These are phyloP conservation scores for Venturia carpophila DNA, from an alignment of 2,329 filamentous ascomycete species.

Conservation along the genomic window DNA sequence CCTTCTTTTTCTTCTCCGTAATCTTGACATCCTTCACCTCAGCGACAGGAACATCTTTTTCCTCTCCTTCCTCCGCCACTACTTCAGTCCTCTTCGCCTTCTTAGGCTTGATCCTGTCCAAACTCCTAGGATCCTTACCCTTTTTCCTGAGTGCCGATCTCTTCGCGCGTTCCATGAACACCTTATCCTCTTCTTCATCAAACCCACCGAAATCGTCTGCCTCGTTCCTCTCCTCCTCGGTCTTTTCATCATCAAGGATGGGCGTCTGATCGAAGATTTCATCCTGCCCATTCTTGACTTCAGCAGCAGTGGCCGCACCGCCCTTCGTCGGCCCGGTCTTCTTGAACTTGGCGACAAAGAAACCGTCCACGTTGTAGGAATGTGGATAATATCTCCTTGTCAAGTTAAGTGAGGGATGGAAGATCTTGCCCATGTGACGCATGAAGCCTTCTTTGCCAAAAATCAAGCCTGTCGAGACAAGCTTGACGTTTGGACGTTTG, in stretches of 20 bases:
- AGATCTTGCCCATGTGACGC: slow-evolving; percentile 82
- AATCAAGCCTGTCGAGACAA: slow-evolving; percentile 81
- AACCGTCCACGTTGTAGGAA: slow-evolving; percentile 91
- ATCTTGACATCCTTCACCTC: slow-evolving; percentile 2
- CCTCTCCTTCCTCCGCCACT: not conserved
- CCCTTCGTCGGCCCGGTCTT: slow-evolving; percentile 73
- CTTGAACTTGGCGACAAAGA: slow-evolving; percentile 97
- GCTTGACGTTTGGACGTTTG: slow-evolving; percentile 85
- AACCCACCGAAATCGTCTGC: slow-evolving; percentile 42
- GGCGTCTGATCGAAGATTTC: slow-evolving; percentile 61
- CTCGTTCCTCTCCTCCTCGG: slow-evolving; percentile 22
- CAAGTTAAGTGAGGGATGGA: slow-evolving; percentile 75
- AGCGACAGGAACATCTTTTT: not conserved
- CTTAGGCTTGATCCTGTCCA: slow-evolving; percentile 1
- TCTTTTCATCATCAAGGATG: slow-evolving; percentile 41
- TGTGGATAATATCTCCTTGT: slow-evolving; percentile 85
- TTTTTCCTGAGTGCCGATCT: slow-evolving; percentile 38
- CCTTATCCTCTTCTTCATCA: slow-evolving; percentile 43
- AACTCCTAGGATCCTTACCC: slow-evolving; percentile 38
- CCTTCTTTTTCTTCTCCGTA: slow-evolving; percentile 21
- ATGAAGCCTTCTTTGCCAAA: slow-evolving; percentile 94
- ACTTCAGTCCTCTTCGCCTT: slow-evolving; percentile 6
- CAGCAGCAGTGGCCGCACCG: slow-evolving; percentile 41
- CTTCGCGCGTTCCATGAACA: slow-evolving; percentile 40
- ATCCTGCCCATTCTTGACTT: slow-evolving; percentile 28